Conservation (phyloP, 1,139 yeast genomes). For the Candida albicans region DNA sequence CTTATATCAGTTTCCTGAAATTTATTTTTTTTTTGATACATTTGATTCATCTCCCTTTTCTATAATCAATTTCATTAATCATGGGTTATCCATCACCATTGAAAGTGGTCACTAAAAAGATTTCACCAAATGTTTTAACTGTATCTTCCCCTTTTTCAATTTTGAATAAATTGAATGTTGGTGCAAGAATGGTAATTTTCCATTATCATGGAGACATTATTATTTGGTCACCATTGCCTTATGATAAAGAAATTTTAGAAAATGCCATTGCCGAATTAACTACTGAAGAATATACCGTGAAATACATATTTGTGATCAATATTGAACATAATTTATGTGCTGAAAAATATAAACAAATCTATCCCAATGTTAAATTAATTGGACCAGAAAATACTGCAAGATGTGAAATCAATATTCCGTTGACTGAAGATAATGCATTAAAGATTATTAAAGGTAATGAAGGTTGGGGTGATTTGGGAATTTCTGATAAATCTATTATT, state of each 20-base stretch:
- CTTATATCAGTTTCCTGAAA: background rate
- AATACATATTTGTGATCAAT: constrained; percentile 9
- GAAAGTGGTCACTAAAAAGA: constrained; percentile 6
- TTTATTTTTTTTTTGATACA: background rate
- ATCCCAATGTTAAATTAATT: constrained; percentile 8
- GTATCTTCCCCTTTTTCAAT: constrained; percentile 11
- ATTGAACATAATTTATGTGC: constrained; percentile 10
- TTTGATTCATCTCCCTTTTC: background rate
- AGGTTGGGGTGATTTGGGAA: constrained; percentile 17
- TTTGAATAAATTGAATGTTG: constrained; percentile 6
- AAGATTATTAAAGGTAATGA: constrained; percentile 5
- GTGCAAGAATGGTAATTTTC: constrained; percentile 11
- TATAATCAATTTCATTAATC: background rate
- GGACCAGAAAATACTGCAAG: constrained; percentile 5
- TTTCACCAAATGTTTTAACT: constrained; percentile 7
- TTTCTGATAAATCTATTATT: constrained; percentile 17
- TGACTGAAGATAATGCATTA: constrained; percentile 6
- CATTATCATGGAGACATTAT: constrained; percentile 8
- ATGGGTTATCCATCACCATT: constrained; percentile 9
- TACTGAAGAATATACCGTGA: constrained; percentile 4
- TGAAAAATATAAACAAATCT: constrained; percentile 6
- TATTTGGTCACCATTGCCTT: constrained; percentile 11
- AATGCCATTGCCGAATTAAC: constrained; percentile 6
- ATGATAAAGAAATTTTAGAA: constrained; percentile 7
- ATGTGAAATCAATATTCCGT: constrained; percentile 4